phyloP scores from a whole-genome alignment of 345 rosid species.

The Hibiscus tridactylites region DNA sequence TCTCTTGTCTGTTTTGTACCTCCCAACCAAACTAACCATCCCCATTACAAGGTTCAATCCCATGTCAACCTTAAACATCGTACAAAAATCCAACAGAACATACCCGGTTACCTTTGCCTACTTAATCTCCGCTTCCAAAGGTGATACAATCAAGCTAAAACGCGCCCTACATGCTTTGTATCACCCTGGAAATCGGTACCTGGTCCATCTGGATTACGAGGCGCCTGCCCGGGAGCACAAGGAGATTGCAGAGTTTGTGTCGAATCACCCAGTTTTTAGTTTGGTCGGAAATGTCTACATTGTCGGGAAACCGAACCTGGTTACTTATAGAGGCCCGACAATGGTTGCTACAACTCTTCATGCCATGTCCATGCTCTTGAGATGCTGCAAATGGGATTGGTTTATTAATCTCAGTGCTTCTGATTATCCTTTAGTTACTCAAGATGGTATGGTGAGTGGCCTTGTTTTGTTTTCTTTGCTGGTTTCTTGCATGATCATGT shows the following conservation, averaged over 20 bases:
- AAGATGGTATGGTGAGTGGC: slow-evolving; percentile 99
- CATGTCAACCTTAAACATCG: slow-evolving; percentile 25
- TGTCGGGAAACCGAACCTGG: slow-evolving; percentile 66
- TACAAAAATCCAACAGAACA: slow-evolving; percentile 23
- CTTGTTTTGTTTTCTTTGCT: background rate
- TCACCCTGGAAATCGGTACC: slow-evolving; percentile 71
- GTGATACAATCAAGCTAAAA: slow-evolving; percentile 52
- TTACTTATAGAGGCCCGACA: slow-evolving; percentile 86
- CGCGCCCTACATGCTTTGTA: slow-evolving; percentile 55
- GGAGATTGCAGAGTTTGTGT: slow-evolving; percentile 48
- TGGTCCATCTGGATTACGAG: slow-evolving; percentile 64
- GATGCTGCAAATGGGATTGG: slow-evolving; percentile 90
- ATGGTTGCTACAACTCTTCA: slow-evolving; percentile 92
- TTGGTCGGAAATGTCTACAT: slow-evolving; percentile 66
- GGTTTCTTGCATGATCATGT: too few species aligned
- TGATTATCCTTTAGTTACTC: slow-evolving; percentile 82
- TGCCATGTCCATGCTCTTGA: slow-evolving; percentile 65
- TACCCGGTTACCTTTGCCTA: slow-evolving; percentile 69
- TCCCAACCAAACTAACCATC: slow-evolving; percentile 34
- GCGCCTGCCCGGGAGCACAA: slow-evolving; percentile 51
- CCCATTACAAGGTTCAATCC: slow-evolving; percentile 39
- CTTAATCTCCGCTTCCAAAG: slow-evolving; percentile 75
- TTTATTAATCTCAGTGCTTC: slow-evolving; percentile 96
- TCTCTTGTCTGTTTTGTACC: slow-evolving; percentile 43
- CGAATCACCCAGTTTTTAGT: slow-evolving; percentile 43